Evolutionary conservation across 352 stramenopile species (phyloP), one percentile per base, ranked within the genome.

Genomic region (Phytophthora pisi): DNA sequence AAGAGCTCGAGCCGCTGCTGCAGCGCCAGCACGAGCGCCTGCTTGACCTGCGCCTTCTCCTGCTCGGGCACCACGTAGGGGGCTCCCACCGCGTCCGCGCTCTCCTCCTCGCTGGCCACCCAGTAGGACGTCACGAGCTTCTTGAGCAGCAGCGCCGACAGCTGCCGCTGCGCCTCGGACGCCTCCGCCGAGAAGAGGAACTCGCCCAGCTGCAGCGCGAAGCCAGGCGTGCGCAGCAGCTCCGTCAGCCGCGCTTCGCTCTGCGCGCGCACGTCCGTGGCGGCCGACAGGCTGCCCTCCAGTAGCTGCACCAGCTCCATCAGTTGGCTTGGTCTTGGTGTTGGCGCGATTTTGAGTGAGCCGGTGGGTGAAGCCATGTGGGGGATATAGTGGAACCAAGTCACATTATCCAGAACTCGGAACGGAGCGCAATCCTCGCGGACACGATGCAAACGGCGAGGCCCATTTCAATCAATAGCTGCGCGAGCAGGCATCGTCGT

Each of bases 121-220:
- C 87, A 95, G 64, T 88, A 70, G 15, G 82, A 82, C 36, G 72
- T 79, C 28, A 93, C 80, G 57, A 91, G 64, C 65, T 90, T 87
- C 73, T 93, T 93, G 56, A 95, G 24, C 24, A 26, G 24, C 24
- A 26, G 24, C 0, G 83, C 88, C 42, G 82, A 78, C 28, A 95
- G 63, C 28, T 95, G 88, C 16, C 85, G 84, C 55, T 90, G 82
- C 47, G 76, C 68, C 15, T 70, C 53, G 0, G 72, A 58, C 18
- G 75, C 68, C 26, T 82, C 65, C 3, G 46, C 31, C 18, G 73
- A 74, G 61, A 91, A 90, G 43, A 95, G 70, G 64, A 91, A 89
- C 72, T 90, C 76, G 50, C 77, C 81, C 34, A 95, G 78, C 65
- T 92, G 78, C 20, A 86, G 63, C 18, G 84, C 83, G 73, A 95